Evolutionary conservation across 2,329 filamentous ascomycete species (phyloP).

Genomic region (Colletotrichum agaves): DNA sequence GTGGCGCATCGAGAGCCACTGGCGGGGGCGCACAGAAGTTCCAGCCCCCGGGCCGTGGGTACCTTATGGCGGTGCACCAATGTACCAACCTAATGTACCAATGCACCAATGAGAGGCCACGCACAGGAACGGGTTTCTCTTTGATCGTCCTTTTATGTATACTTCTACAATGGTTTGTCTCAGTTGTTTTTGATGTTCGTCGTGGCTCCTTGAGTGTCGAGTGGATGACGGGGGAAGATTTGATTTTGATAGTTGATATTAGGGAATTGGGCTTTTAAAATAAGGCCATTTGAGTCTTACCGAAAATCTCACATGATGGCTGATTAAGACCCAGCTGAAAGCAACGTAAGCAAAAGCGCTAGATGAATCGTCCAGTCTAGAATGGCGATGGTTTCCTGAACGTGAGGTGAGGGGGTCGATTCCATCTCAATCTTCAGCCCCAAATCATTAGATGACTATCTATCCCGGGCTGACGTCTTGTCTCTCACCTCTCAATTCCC

Average conservation of each 20-base stretch:
- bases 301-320: background rate
- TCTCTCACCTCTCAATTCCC: too few relatives aligned
- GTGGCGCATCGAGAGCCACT: background rate
- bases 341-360: background rate
- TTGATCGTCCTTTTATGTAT: background rate
- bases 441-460: background rate
- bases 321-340: background rate
- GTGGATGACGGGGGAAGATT: background rate
- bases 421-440: too few relatives aligned
- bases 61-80: slow-evolving; percentile 23
- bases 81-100: background rate
- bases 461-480: too few relatives aligned
- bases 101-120: slow-evolving; percentile 11
- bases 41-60: too few relatives aligned
- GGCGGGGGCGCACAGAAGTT: background rate
- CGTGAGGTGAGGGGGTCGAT: too few relatives aligned
- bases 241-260: background rate
- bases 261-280: background rate
- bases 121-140: background rate
- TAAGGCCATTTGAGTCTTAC: background rate
- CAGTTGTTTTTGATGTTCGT: background rate
- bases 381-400: too few relatives aligned
- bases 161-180: slow-evolving; percentile 23
- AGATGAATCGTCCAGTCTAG: too few relatives aligned
- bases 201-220: background rate